phyloP scores from a whole-genome alignment of 331 rosid species.

The Acacia concinna region DNA sequence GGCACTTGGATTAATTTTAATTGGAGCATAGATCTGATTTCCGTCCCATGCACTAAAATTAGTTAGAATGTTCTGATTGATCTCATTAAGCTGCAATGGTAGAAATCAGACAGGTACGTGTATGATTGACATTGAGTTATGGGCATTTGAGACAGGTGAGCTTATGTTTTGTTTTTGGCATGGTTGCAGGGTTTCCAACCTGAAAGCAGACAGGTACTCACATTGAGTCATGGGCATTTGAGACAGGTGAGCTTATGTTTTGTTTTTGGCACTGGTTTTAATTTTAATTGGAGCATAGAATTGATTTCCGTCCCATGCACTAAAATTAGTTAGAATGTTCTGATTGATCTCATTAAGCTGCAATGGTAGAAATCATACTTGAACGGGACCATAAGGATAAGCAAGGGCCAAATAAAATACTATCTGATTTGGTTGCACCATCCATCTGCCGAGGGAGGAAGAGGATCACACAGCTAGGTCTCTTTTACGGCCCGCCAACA shows the following conservation, averaged over 20 bases:
- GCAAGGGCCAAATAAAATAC: constrained; percentile 47
- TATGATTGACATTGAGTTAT: too few relatives aligned
- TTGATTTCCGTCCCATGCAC: not conserved
- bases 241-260: constrained; percentile 46
- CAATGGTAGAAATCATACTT: constrained; percentile 40
- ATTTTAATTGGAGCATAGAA: not conserved
- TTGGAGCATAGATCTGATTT: not conserved
- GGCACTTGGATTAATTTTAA: not conserved
- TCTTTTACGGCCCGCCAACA: constrained; percentile 14
- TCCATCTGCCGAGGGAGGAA: constrained; percentile 45
- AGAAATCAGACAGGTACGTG: constrained; percentile 48
- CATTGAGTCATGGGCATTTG: constrained; percentile 54
- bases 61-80: not conserved
- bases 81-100: not conserved
- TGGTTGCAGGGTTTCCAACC: too few relatives aligned
- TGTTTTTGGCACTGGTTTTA: not conserved
- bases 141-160: too few relatives aligned
- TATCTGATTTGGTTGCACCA: constrained; percentile 48
- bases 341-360: not conserved
- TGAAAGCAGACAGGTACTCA: not conserved
- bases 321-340: not conserved
- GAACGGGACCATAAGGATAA: constrained; percentile 60
- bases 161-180: too few relatives aligned
- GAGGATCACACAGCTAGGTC: constrained; percentile 36
- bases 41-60: not conserved